Evolutionary conservation across 2,329 filamentous ascomycete species (phyloP).

Genomic region (Lachnellula subtilissima): DNA sequence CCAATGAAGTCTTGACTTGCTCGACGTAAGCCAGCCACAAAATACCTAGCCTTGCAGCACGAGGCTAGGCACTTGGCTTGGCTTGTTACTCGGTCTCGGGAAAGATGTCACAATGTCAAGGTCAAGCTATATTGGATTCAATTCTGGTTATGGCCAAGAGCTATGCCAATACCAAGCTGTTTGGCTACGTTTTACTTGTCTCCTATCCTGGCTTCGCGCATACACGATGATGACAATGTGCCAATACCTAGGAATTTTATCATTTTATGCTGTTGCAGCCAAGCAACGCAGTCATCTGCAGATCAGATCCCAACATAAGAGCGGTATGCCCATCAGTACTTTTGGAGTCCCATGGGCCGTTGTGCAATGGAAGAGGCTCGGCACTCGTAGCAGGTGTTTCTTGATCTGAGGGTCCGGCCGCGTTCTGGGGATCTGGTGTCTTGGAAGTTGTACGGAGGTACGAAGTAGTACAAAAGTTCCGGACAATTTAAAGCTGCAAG

Average conservation of each 20-base stretch:
- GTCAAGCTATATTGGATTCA: background rate
- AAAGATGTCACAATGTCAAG: background rate
- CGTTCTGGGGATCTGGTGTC: too few relatives aligned
- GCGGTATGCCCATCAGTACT: too few relatives aligned
- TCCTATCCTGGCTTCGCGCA: background rate
- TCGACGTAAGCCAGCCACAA: background rate
- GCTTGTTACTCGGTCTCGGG: background rate
- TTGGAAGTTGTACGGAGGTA: too few relatives aligned
- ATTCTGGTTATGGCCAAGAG: too few relatives aligned
- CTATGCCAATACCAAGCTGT: background rate
- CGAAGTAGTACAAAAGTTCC: too few relatives aligned
- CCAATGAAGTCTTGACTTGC: background rate
- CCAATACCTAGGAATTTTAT: too few relatives aligned
- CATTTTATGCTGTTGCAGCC: background rate
- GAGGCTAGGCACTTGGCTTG: background rate
- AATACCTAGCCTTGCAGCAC: background rate
- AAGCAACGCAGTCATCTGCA: background rate
- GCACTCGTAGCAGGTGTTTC: too few relatives aligned
- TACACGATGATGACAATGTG: background rate
- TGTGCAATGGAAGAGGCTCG: too few relatives aligned
- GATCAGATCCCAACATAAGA: background rate
- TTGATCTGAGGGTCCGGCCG: too few relatives aligned
- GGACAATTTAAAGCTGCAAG: too few relatives aligned
- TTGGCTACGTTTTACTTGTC: background rate
- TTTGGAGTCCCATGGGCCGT: too few relatives aligned